These are phyloP conservation scores for Panicum miliaceum DNA, from an alignment of 176 grass and related monocot genomes.

Conservation along the genomic window DNA sequence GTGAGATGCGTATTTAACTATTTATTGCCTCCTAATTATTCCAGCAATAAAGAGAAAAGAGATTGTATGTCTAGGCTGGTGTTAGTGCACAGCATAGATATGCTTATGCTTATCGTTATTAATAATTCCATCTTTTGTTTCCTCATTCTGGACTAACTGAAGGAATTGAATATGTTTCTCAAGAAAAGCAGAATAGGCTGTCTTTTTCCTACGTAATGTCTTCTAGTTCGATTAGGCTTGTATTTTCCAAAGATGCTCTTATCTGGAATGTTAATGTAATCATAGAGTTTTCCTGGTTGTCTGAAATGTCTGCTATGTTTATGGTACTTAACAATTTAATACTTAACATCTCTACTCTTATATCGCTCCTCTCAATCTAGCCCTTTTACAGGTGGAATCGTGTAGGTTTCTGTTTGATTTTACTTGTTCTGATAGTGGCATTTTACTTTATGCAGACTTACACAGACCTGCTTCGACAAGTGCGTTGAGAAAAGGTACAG, in stretches of 20 bases:
- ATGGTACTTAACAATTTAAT: not conserved
- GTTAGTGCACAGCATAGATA: not conserved
- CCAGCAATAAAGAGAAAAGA: not conserved
- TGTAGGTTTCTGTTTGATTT: constrained; percentile 18
- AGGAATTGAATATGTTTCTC: not conserved
- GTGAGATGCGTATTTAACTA: not conserved
- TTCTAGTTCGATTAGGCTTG: not conserved
- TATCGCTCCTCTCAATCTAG: constrained; percentile 24
- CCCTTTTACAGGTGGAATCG: not conserved
- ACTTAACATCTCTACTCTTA: not conserved
- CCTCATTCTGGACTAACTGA: not conserved
- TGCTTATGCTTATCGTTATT: constrained; percentile 2
- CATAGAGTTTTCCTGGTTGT: not conserved
- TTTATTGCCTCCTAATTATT: not conserved
- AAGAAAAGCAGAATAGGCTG: not conserved
- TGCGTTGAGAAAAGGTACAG: constrained; percentile 88
- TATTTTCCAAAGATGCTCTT: constrained; percentile 6
- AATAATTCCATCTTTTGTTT: not conserved
- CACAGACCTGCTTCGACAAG: constrained; percentile 82
- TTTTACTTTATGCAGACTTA: constrained; percentile 65
- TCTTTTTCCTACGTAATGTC: not conserved
- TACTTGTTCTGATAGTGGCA: constrained; percentile 26
- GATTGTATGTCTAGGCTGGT: not conserved
- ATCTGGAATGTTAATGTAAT: not conserved
- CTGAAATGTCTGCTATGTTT: constrained; percentile 2